Base-by-base conservation (phyloP, 495 filamentous ascomycete genomes). In the Penicillium canescens region DNA sequence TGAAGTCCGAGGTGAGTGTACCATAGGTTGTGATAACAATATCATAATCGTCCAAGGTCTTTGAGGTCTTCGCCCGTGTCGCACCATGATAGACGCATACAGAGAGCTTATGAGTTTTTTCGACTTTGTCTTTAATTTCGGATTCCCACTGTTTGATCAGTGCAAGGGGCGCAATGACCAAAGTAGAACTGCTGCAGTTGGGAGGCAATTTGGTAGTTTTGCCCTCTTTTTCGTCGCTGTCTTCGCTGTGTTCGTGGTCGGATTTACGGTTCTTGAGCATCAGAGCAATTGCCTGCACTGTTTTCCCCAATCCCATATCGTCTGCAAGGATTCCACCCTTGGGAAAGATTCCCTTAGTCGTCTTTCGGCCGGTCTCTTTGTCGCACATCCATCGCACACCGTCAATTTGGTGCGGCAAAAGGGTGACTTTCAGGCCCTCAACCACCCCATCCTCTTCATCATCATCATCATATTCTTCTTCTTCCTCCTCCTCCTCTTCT, bases 1-100 rank as follows among this genome's bases (percentile, higher is more conserved):
- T 86, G 54, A 91, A 85, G 57, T 98, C 94, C 3, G 94, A 96
- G 12, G 92, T 90, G 3, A 98, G 75, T 37, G 93, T 93, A 56
- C 96, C 90, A 60, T 97, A 98, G 1, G 94, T 98, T 1, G 94
- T 98, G 60, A 98, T 95, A 38, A 98, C 95, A 5, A 98, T 90
- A 66, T 98, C 94, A 63, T 96, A 96, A 46, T 82, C 81, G 60
- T 85, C 86, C 31, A 98, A 75, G 18, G 89, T 84, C 42, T 81
- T 76, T 54, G 83, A 82, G 3, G 84, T 77, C 61, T 96, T 97
- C 2, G 91, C 88, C 4, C 94, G 88, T 46, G 85, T 82, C 3
- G 89, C 81, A 5, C 94, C 94, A 61, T 98, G 94, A 61, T 98
- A 96, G 20, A 98, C 83, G 55, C 83, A 86, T 8, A 98, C 92